A percentile compares a stretch with the other conserved stretches of the same genome.
Evolutionary conservation across 2,329 filamentous ascomycete genomes (phyloP).

Genomic region (Aspergillus sp.): DNA sequence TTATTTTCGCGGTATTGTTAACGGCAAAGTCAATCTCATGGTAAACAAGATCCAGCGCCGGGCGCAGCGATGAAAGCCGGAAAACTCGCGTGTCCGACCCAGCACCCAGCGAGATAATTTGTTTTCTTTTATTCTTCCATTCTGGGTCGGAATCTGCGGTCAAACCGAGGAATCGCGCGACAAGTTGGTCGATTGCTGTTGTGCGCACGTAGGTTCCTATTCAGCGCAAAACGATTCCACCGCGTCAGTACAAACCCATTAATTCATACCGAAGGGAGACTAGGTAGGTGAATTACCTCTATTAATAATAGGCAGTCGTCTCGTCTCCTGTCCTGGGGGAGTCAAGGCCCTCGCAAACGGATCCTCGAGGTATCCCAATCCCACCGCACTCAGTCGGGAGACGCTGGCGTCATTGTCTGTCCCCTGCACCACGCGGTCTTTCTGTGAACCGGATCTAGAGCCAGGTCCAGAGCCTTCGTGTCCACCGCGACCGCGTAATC

Average conservation of each 20-base stretch:
- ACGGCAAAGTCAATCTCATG: constrained; percentile 89
- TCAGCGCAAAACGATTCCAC: neutral
- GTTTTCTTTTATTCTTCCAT: constrained; percentile 42
- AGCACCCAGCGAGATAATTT: constrained; percentile 89
- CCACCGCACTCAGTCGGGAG: constrained; percentile 84
- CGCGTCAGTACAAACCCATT: neutral
- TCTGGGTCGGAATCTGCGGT: constrained; percentile 9
- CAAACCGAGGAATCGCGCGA: constrained; percentile 66
- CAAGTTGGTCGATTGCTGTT: constrained; percentile 74
- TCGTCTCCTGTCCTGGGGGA: constrained; percentile 47
- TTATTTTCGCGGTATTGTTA: constrained; percentile 68
- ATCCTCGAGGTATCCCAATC: constrained; percentile 80
- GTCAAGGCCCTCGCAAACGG: constrained; percentile 73
- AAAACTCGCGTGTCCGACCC: constrained; percentile 91
- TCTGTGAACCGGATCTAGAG: constrained; percentile 33
- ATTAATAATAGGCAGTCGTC: constrained; percentile 88
- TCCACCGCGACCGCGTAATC: constrained; percentile 46
- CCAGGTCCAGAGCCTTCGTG: constrained; percentile 23
- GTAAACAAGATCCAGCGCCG: constrained; percentile 62
- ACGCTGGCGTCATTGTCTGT: constrained; percentile 91
- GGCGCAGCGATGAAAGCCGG: constrained; percentile 60
- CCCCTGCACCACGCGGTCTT: constrained; percentile 77
- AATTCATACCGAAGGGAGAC: neutral
- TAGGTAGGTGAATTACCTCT: constrained; percentile 60
- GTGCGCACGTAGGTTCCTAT: constrained; percentile 91